phyloP scores from a whole-genome alignment of 129 eudicot genomes.

The Artemisia tridentata region DNA sequence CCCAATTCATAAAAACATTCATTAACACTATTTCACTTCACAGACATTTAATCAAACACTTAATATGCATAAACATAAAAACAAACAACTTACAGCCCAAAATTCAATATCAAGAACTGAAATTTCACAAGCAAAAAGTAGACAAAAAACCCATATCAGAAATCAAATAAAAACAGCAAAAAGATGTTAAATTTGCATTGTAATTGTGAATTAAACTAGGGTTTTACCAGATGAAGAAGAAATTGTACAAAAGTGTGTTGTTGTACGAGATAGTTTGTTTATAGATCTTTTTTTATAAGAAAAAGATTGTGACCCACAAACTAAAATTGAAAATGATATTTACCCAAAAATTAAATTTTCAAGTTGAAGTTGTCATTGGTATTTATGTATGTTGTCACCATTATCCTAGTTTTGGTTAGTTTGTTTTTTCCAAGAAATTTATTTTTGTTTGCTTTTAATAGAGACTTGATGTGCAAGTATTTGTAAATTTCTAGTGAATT shows the following conservation, averaged over 20 bases:
- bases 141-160: too few species aligned
- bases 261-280: neutral
- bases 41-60: conserved; percentile 22
- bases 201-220: neutral
- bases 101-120: neutral
- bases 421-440: neutral
- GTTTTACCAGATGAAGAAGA: neutral
- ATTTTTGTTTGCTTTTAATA: neutral
- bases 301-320: conserved; percentile 1
- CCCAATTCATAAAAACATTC: neutral
- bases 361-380: neutral
- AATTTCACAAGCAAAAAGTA: neutral
- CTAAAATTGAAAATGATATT: conserved; percentile 9
- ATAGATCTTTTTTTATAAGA: conserved; percentile 2
- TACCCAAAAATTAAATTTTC: neutral
- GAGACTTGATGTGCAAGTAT: too few species aligned
- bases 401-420: neutral
- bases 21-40: conserved; percentile 10
- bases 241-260: neutral
- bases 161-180: neutral
- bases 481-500: too few species aligned
- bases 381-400: neutral
- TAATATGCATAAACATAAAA: neutral
- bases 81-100: neutral
- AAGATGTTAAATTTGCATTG: neutral